These are phyloP conservation scores for Lentinula lateritia DNA, from an alignment of 768 basidiomycete species.

Conservation along the genomic window DNA sequence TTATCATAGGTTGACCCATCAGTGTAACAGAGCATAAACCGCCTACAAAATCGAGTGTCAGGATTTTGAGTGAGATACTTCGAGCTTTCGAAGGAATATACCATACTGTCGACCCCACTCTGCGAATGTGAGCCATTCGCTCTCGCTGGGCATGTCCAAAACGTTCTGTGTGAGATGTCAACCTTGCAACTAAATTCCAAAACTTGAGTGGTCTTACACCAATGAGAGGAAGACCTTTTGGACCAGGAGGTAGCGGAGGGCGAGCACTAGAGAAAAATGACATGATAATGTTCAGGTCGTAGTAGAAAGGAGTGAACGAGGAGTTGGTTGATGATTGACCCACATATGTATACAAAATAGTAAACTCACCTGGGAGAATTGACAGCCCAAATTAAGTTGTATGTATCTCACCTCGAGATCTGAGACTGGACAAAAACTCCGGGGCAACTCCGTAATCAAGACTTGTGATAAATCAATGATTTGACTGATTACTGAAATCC, in stretches of 20 bases:
- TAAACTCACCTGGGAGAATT: neutral
- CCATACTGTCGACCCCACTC: conserved; percentile 53
- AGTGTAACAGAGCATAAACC: conserved; percentile 32
- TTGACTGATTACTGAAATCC: neutral
- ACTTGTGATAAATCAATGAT: neutral
- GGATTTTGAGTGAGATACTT: neutral
- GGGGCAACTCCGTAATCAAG: neutral
- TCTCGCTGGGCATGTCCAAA: conserved; percentile 35
- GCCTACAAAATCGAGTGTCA: conserved; percentile 19
- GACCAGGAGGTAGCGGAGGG: conserved; percentile 32
- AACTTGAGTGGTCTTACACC: conserved; percentile 25
- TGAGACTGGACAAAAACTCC: neutral
- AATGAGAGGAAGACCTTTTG: conserved; percentile 33
- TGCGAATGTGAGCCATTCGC: conserved; percentile 43
- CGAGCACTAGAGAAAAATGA: conserved; percentile 17
- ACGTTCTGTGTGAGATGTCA: conserved; percentile 30
- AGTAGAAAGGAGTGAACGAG: conserved; percentile 4
- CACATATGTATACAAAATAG: neutral
- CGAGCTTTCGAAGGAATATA: conserved; percentile 12
- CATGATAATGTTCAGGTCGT: conserved; percentile 9
- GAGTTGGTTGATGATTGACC: neutral
- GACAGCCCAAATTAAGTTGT: neutral
- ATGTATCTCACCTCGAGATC: neutral
- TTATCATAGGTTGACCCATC: conserved; percentile 40
- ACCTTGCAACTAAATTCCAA: neutral